Percentiles rank a stretch among this genome's conserved stretches.
phyloP scores from a whole-genome alignment of 371 early-diverging fungal genomes.

The Mortierella sp. region DNA sequence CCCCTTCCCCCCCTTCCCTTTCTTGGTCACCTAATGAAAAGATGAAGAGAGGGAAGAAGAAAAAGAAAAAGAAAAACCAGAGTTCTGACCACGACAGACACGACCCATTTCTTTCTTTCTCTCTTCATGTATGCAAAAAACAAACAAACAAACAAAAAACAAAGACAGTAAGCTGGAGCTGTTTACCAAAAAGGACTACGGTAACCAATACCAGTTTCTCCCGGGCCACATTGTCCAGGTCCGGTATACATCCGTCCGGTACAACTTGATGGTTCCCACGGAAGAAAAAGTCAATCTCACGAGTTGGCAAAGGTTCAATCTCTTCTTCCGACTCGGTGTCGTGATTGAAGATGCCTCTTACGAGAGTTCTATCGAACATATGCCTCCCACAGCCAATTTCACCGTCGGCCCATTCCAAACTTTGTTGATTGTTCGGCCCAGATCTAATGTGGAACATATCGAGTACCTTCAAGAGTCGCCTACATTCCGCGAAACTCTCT shows the following conservation, averaged over 20 bases:
- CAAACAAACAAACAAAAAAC: conserved; percentile 3
- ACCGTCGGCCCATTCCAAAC: conserved; percentile 3
- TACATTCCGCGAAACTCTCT: conserved; percentile 23
- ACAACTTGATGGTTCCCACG: neutral
- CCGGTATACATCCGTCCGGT: conserved; percentile 18
- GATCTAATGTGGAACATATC: neutral
- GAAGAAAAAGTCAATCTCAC: too few relatives aligned
- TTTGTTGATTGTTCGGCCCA: conserved; percentile 30
- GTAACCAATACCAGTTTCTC: conserved; percentile 17
- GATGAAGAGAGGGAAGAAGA: too few relatives aligned
- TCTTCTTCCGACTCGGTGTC: conserved; percentile 13
- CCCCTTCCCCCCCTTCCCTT: too few relatives aligned
- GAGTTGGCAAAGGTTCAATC: conserved; percentile 1
- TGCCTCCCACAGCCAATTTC: conserved; percentile 10
- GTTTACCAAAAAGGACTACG: neutral
- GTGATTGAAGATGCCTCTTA: conserved; percentile 5
- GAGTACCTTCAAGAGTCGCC: conserved; percentile 22
- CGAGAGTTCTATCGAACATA: neutral
- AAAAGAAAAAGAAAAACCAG: too few relatives aligned
- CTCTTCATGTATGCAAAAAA: neutral
- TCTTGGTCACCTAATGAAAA: too few relatives aligned
- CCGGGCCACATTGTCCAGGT: conserved; percentile 38
- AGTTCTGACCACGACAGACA: neutral
- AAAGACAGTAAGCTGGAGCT: neutral
- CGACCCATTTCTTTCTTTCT: neutral